These are phyloP conservation scores for Canavalia ensiformis DNA, from an alignment of 306 rosid species.

Conservation along the genomic window DNA sequence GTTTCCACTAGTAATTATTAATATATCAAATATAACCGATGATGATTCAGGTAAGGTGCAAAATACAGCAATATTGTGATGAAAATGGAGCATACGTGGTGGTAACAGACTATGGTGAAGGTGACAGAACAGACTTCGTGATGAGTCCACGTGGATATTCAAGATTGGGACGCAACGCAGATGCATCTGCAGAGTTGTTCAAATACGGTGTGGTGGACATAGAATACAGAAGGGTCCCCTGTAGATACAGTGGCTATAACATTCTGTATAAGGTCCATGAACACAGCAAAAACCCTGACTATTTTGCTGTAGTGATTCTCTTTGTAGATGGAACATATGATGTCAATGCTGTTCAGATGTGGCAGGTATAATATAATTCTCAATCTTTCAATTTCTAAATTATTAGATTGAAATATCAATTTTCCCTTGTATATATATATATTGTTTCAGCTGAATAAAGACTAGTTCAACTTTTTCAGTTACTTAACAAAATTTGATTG, in stretches of 20 bases:
- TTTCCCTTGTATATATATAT: background rate
- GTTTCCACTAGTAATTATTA: background rate
- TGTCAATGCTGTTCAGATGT: conserved; percentile 63
- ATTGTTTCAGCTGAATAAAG: too few species aligned
- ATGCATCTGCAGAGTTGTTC: conserved; percentile 50
- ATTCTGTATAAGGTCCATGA: conserved; percentile 63
- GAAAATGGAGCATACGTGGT: conserved; percentile 57
- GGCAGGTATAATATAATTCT: conserved; percentile 55
- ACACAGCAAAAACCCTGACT: conserved; percentile 66
- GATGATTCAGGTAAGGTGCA: conserved; percentile 57
- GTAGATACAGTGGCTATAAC: conserved; percentile 58
- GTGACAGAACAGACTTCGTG: conserved; percentile 60
- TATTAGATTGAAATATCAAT: background rate
- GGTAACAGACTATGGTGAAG: conserved; percentile 60
- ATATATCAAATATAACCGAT: background rate
- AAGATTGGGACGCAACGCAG: conserved; percentile 44
- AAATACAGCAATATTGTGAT: conserved; percentile 48
- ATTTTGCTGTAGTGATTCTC: conserved; percentile 62
- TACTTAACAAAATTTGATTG: background rate
- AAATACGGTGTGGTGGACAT: conserved; percentile 60
- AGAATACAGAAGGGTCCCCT: conserved; percentile 58
- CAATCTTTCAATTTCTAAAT: background rate
- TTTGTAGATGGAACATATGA: conserved; percentile 69
- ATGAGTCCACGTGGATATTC: conserved; percentile 56
- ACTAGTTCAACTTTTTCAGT: too few species aligned